phyloP scores from a whole-genome alignment of 352 stramenopile species.

The Phytopythium cucurbitacearum region DNA sequence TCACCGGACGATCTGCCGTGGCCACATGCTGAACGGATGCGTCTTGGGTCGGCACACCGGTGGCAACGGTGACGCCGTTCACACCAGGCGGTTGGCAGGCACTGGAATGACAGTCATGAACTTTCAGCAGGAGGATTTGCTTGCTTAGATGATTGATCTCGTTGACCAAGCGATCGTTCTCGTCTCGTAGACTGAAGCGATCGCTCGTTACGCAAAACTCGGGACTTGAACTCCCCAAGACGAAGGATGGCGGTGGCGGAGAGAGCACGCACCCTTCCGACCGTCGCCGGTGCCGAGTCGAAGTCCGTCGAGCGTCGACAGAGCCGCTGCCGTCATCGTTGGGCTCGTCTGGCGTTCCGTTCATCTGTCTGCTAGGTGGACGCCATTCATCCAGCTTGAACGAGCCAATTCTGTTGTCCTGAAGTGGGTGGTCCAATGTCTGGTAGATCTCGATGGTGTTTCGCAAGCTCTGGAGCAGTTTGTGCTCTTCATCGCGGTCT shows the following conservation, averaged over 20 bases:
- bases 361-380: background rate
- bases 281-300: conserved; percentile 13
- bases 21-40: too few relatives aligned
- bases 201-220: conserved; percentile 7
- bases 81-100: conserved; percentile 4
- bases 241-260: background rate
- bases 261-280: conserved; percentile 14
- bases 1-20: background rate
- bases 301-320: conserved; percentile 4
- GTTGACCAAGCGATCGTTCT: conserved; percentile 39
- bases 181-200: conserved; percentile 39
- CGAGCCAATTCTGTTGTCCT: background rate
- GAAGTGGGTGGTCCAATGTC: conserved; percentile 40
- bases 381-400: conserved; percentile 14
- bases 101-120: conserved; percentile 18
- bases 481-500: conserved; percentile 42
- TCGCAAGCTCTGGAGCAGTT: conserved; percentile 57
- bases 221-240: too few relatives aligned
- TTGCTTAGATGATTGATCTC: conserved; percentile 38
- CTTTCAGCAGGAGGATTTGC: conserved; percentile 38
- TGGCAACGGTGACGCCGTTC: conserved; percentile 3
- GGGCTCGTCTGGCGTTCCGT: background rate
- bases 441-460: conserved; percentile 61
- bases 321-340: background rate
- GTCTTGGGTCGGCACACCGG: too few relatives aligned